A percentile compares a stretch with the other conserved stretches of the same genome.
Evolutionary conservation across 2,329 filamentous ascomycete genomes (phyloP).

Genomic region (Sclerotinia sclerotiorum): DNA sequence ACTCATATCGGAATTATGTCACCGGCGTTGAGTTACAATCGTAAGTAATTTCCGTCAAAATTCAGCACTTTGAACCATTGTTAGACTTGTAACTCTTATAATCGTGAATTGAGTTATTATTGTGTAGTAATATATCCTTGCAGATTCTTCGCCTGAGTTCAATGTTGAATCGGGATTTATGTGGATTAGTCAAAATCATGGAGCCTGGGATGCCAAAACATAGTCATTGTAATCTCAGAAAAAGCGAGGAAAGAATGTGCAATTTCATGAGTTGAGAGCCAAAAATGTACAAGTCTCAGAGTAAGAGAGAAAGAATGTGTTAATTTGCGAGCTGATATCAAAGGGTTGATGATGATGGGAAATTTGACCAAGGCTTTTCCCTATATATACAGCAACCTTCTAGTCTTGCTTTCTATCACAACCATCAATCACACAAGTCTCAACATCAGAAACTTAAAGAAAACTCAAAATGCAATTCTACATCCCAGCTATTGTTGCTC

Average conservation of each 20-base stretch:
- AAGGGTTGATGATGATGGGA: too few relatives aligned
- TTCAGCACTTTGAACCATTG: neutral
- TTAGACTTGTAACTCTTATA: neutral
- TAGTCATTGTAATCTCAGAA: neutral
- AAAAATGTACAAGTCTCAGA: neutral
- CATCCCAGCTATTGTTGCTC: neutral
- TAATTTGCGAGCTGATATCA: too few relatives aligned
- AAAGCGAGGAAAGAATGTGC: neutral
- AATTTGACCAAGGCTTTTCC: too few relatives aligned
- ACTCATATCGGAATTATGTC: neutral
- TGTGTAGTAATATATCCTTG: neutral
- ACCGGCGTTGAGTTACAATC: neutral
- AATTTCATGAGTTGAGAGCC: neutral
- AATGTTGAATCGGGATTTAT: neutral
- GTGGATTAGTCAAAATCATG: neutral
- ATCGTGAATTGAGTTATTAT: neutral
- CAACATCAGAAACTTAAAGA: neutral
- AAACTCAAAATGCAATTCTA: constrained; percentile 2
- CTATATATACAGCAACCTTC: neutral
- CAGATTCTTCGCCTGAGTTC: neutral
- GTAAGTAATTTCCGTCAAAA: neutral
- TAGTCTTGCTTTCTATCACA: neutral
- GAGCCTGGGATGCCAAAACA: too few relatives aligned
- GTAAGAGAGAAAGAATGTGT: too few relatives aligned
- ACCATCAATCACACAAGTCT: neutral